These are phyloP conservation scores for Kwoniella dendrophila DNA, from an alignment of 768 basidiomycete genomes.

Conservation along the genomic window DNA sequence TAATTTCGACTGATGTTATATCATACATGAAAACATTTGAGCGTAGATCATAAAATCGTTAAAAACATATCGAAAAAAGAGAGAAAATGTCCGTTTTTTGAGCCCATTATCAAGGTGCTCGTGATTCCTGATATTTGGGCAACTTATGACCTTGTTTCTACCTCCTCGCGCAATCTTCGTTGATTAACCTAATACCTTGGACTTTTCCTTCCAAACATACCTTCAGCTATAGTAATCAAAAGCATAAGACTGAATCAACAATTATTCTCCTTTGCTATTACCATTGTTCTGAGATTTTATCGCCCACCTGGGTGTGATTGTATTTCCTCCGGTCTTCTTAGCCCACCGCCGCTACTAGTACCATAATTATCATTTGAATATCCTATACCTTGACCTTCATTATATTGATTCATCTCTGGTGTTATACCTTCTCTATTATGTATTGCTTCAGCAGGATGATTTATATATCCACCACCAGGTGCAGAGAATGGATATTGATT, in stretches of 20 bases:
- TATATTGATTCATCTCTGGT: conserved; percentile 34
- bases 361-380: no score
- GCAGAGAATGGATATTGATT: conserved; percentile 26
- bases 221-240: conserved; percentile 37
- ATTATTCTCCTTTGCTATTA: not conserved
- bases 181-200: conserved; percentile 26
- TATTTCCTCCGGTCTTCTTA: conserved; percentile 35
- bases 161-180: no score
- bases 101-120: no score
- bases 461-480: conserved; percentile 35
- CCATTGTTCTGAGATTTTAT: not conserved
- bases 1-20: no score
- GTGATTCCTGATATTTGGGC: no score
- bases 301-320: conserved; percentile 45
- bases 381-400: conserved; percentile 21
- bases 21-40: no score
- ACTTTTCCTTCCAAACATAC: conserved; percentile 45
- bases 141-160: no score
- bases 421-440: conserved; percentile 33
- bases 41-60: no score
- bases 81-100: no score
- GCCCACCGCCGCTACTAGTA: conserved; percentile 15
- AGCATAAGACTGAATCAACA: conserved; percentile 3
- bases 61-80: no score
- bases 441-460: conserved; percentile 32